Conservation (phyloP, 108 stramenopile genomes). For the Skeletonema potamos region DNA sequence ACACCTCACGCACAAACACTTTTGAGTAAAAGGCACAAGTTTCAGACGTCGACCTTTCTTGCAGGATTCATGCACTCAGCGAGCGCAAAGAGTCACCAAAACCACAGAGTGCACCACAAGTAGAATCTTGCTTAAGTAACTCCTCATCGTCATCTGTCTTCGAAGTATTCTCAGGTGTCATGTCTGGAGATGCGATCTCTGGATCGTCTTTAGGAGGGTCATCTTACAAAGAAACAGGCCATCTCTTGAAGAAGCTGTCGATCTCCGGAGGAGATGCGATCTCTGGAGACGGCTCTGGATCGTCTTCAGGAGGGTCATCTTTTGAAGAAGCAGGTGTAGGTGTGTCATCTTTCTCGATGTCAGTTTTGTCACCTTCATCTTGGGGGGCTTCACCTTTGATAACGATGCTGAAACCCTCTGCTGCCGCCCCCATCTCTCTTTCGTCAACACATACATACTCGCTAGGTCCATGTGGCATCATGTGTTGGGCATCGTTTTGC, state of each 20-base stretch:
- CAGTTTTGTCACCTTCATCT: not conserved
- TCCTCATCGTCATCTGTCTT: not conserved
- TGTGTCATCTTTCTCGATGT: not conserved
- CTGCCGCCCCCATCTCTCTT: not conserved
- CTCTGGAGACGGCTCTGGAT: not conserved
- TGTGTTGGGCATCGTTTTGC: slow-evolving; percentile 1
- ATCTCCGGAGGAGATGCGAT: too few species aligned
- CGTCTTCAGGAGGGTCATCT: not conserved
- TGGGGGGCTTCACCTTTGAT: not conserved
- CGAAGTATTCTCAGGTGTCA: not conserved
- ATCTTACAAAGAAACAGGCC: too few species aligned
- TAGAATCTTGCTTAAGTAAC: not conserved
- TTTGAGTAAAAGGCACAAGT: too few species aligned
- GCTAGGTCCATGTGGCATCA: slow-evolving; percentile 11
- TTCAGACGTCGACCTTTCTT: too few species aligned
- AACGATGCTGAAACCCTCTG: not conserved
- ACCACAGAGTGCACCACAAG: not conserved
- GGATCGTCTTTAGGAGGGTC: too few species aligned
- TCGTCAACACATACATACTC: not conserved
- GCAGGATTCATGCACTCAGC: not conserved
- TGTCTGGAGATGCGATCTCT: too few species aligned
- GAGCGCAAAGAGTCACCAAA: not conserved
- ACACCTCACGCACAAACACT: too few species aligned
- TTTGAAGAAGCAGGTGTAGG: not conserved
- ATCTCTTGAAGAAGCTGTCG: too few species aligned